A percentile compares a stretch with the other conserved stretches of the same genome.
Conservation (phyloP, 768 basidiomycete species). For the Cantharellus anzutake region DNA sequence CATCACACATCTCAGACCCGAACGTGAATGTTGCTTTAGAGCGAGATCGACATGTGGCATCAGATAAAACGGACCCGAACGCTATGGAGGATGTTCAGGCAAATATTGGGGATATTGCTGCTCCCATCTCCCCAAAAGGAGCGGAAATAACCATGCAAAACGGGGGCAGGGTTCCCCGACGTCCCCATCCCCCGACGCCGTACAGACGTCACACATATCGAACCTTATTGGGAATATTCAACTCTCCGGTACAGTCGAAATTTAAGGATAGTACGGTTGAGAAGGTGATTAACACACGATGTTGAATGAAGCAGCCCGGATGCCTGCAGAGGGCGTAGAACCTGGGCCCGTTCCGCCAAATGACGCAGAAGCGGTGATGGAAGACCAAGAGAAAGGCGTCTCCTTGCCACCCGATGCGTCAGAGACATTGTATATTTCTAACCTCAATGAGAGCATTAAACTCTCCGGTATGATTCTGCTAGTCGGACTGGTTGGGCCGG, state of each 20-base stretch:
- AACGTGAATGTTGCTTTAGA: too few relatives aligned
- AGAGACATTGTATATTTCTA: slow-evolving; percentile 91
- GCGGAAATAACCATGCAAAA: too few relatives aligned
- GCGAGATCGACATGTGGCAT: too few relatives aligned
- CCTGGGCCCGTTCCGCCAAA: too few relatives aligned
- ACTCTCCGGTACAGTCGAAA: slow-evolving; percentile 18
- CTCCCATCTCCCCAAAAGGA: too few relatives aligned
- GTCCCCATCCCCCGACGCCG: slow-evolving; percentile 15
- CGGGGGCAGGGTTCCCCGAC: too few relatives aligned
- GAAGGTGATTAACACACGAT: neutral
- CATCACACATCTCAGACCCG: too few relatives aligned
- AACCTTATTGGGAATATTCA: slow-evolving; percentile 92
- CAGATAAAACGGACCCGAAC: neutral
- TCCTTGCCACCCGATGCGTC: slow-evolving; percentile 20
- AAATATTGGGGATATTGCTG: neutral
- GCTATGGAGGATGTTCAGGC: neutral
- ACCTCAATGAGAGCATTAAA: slow-evolving; percentile 88
- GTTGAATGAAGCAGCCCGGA: too few relatives aligned
- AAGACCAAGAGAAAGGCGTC: too few relatives aligned
- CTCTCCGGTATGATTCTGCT: slow-evolving; percentile 17
- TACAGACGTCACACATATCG: slow-evolving; percentile 88
- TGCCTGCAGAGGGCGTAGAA: too few relatives aligned
- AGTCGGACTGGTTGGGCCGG: slow-evolving; percentile 26
- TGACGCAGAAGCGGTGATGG: too few relatives aligned
- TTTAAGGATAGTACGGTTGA: neutral